Evolutionary conservation across 305 asterid genomes (phyloP), one percentile per base, ranked within the genome.

Genomic region (Fraxinus platypoda): DNA sequence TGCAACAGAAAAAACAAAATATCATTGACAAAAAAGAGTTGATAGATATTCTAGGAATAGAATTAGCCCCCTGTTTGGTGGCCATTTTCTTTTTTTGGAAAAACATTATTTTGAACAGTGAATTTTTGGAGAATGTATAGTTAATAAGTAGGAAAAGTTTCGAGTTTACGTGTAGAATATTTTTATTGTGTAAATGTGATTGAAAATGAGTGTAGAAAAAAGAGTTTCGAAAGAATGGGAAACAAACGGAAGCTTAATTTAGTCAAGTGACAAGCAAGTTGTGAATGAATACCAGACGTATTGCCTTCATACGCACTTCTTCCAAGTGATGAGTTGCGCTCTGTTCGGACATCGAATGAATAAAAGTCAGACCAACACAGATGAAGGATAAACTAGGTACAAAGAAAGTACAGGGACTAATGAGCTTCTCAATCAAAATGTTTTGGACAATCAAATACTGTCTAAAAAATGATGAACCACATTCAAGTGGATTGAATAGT

Each of bases 261-360:
- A 6, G 25, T 54, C 37, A 46, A 79, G 49, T 74, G 17, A 79
- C 87, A 83, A 74, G 84, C 28, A 79, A 86, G 82, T 81, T 80
- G 59, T 28, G 77, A 9, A 81, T 59, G 81, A 76, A 49, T 93
- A 96, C 99, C 99, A 96, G 92, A 82, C 99, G 98, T 86, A 96
- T 91, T 84, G 99, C 98, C 95, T 96, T 96, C 95, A 92, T 95
- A 78, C 97, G 97, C 87, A 96, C 98, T 91, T 96, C 98, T 85
- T 94, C 98, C 87, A 90, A 85, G 86, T 88, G 94, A 91, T 96
- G 99, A 84, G 88, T 93, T 57, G 99, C 89, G 84, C 98, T 92
- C 99, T 96, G 76, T 86, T 49, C 33, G 76, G 78, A 83, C 75
- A 75, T 33, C 57, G 78, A 86, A 78, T 49, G 75, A 64, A 80